Base-by-base conservation (phyloP, 371 early-diverging fungal species). In the Mortierella sp. region DNA sequence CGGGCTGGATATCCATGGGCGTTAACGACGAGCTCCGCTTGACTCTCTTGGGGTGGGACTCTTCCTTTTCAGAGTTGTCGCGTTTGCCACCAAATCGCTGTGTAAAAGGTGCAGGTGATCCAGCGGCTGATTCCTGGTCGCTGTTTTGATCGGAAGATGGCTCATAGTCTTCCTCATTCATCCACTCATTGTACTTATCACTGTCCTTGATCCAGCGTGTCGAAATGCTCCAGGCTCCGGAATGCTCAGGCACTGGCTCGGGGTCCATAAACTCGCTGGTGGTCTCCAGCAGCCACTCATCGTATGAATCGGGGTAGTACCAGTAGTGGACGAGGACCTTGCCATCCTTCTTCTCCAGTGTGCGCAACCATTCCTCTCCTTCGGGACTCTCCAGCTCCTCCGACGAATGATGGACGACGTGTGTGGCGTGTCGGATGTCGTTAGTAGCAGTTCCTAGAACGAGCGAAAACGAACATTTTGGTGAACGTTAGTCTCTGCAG, bases 291-390 rank as follows among this genome's bases (percentile, higher is more conserved):
- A 96, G 80, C 97, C 97, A 97, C 48, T 90, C 92, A 75, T 97
- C 97, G 82, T 93, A 94, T 10, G 97, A 96, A 82, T 96, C 96
- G 14, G 97, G 97, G 75, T 94, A 94, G 84, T 95, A 96, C 95
- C 96, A 95, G 93, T 95, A 97, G 83, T 97, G 97, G 2, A 97
- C 93, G 8, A 95, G 88, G 18, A 94, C 96, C 68, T 89, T 90
- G 35, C 90, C 91, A 56, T 91, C 93, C 72, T 90, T 90, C 83
- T 93, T 95, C 75, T 94, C 95, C 63, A 96, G 83, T 54, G 95
- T 94, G 29, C 97, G 92, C 81, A 94, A 94, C 94, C 94, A 95
- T 75, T 93, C 94, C 75, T 93, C 93, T 72, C 94, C 94, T 11
- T 78, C 87, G 24, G 90, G 88, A 44, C 91, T 91, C 60, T 89